Conservation (phyloP, 129 eudicot genomes). For the Rutidosis leptorrhynchoides region DNA sequence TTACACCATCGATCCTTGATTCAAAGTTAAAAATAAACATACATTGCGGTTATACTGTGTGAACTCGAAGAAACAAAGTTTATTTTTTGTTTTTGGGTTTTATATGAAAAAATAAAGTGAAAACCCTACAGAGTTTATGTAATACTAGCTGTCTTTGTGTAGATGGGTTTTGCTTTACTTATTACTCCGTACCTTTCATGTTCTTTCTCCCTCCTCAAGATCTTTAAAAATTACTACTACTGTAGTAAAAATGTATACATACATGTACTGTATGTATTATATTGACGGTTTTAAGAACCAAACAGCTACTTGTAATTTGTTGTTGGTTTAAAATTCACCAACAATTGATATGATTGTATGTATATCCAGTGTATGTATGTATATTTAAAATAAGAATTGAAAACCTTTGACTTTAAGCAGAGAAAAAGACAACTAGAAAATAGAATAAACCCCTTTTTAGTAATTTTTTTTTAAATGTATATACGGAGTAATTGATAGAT, state of each 20-base stretch:
- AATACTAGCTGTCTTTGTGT: slow-evolving; percentile 23
- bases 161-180: slow-evolving; percentile 55
- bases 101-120: slow-evolving; percentile 25
- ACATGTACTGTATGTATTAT: not conserved
- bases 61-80: slow-evolving; percentile 14
- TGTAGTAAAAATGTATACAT: not conserved
- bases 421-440: slow-evolving; percentile 4
- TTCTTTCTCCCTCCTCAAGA: slow-evolving; percentile 38
- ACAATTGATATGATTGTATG: not conserved
- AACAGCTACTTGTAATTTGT: slow-evolving; percentile 15
- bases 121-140: slow-evolving; percentile 43
- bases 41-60: slow-evolving; percentile 36
- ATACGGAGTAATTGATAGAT: too few species aligned
- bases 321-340: not conserved
- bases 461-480: too few species aligned
- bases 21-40: slow-evolving; percentile 34
- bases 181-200: slow-evolving; percentile 35
- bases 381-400: too few species aligned
- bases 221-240: slow-evolving; percentile 12
- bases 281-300: not conserved
- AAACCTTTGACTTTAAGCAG: slow-evolving; percentile 7
- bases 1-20: slow-evolving; percentile 36
- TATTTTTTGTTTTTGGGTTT: slow-evolving; percentile 2
- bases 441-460: not conserved
- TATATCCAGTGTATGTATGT: not conserved